Evolutionary conservation across 1,284 basidiomycete genomes (phyloP).

Genomic region (Fistulinella cinereoalba): DNA sequence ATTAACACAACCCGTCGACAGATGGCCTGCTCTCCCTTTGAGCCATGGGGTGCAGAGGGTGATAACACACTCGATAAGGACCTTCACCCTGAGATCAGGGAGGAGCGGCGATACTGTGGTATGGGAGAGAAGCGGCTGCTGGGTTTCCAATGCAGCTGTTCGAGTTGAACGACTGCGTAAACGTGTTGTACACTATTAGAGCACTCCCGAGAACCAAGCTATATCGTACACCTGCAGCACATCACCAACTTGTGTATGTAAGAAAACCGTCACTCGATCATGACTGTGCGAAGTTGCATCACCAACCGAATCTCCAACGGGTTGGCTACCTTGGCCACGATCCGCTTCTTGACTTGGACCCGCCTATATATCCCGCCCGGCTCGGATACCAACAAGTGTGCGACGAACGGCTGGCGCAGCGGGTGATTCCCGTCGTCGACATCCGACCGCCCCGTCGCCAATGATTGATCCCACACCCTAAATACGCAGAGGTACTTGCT

Average conservation of each 20-base stretch:
- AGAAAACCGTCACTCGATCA: slow-evolving; percentile 14
- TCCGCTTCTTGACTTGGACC: slow-evolving; percentile 15
- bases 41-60: slow-evolving; percentile 74
- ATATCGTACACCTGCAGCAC: no score
- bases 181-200: no score
- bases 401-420: slow-evolving; percentile 21
- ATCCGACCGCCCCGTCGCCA: slow-evolving; percentile 10
- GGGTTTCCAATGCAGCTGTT: slow-evolving; percentile 93
- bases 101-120: slow-evolving; percentile 76
- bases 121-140: slow-evolving; percentile 73
- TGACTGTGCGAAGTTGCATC: slow-evolving; percentile 16
- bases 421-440: slow-evolving; percentile 14
- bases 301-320: slow-evolving; percentile 17
- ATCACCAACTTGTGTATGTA: no score
- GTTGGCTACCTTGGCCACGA: slow-evolving; percentile 20
- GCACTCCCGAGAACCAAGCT: no score
- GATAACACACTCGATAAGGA: slow-evolving; percentile 39
- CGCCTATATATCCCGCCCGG: slow-evolving; percentile 20
- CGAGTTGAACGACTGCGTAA: slow-evolving; percentile 64
- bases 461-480: slow-evolving; percentile 20
- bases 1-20: no score
- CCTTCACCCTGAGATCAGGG: slow-evolving; percentile 57
- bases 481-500: slow-evolving; percentile 19
- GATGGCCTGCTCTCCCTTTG: slow-evolving; percentile 82
- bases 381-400: slow-evolving; percentile 16